These are phyloP conservation scores for Setaria viridis DNA, from an alignment of 202 grass and related monocot genomes.

Conservation along the genomic window DNA sequence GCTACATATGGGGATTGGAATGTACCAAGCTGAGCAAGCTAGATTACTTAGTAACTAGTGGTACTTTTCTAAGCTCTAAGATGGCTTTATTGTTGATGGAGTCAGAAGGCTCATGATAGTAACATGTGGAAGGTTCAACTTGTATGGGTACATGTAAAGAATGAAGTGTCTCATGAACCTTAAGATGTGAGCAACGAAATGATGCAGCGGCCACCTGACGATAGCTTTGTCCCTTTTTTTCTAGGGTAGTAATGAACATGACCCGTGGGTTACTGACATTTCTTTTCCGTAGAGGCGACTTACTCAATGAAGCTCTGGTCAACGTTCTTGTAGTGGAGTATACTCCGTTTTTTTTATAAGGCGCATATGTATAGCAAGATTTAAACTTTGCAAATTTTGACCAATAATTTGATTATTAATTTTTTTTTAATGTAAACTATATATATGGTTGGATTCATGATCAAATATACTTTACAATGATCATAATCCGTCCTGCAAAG, in stretches of 20 bases:
- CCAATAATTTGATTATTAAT: too few species aligned
- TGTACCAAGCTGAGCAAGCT: slow-evolving; percentile 7
- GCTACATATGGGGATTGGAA: background rate
- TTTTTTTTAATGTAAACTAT: too few species aligned
- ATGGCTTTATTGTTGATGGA: background rate
- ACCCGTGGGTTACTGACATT: background rate
- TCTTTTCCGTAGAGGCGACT: background rate
- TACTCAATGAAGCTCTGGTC: background rate
- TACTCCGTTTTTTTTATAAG: background rate
- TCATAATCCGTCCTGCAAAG: too few species aligned
- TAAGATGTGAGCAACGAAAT: background rate
- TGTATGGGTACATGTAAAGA: background rate
- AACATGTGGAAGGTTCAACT: background rate
- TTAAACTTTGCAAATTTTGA: too few species aligned
- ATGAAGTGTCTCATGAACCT: background rate
- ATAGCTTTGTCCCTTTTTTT: background rate
- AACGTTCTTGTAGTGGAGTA: background rate
- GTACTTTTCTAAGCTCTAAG: background rate
- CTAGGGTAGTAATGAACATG: background rate
- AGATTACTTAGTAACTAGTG: slow-evolving; percentile 1
- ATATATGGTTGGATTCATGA: too few species aligned
- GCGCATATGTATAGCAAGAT: too few species aligned
- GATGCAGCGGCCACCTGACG: background rate
- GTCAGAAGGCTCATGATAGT: background rate
- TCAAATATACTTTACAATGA: too few species aligned